Evolutionary conservation across 2,329 filamentous ascomycete species (phyloP).

Genomic region (Penicillium sp.): DNA sequence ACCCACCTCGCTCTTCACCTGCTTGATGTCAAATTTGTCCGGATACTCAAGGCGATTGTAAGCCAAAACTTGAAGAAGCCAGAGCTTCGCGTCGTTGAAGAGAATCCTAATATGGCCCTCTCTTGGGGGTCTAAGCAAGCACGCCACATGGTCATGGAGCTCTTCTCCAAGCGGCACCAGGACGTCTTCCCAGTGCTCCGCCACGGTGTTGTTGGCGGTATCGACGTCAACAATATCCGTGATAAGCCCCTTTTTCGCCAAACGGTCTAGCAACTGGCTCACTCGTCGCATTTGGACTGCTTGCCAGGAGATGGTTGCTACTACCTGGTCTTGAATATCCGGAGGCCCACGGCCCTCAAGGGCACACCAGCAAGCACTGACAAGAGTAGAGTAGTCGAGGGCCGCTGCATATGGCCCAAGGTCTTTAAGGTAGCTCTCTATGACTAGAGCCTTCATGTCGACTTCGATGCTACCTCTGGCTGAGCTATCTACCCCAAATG

Average conservation of each 20-base stretch:
- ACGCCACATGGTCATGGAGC: not conserved
- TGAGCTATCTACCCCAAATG: not conserved
- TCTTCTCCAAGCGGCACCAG: not conserved
- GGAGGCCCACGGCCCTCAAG: constrained; percentile 11
- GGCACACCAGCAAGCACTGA: not conserved
- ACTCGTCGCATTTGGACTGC: not conserved
- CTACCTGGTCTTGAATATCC: constrained; percentile 5
- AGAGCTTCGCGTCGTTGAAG: not conserved
- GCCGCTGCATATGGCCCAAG: not conserved
- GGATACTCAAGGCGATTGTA: not conserved
- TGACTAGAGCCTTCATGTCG: constrained; percentile 7
- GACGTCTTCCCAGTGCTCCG: not conserved
- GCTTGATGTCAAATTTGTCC: not conserved
- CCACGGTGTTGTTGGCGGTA: not conserved
- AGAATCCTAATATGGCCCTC: not conserved
- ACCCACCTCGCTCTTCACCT: not conserved
- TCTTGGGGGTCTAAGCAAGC: not conserved
- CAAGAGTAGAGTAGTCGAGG: not conserved
- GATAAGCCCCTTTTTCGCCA: not conserved
- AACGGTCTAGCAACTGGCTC: not conserved
- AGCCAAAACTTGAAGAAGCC: not conserved
- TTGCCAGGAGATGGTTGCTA: not conserved
- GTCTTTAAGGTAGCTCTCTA: constrained; percentile 10
- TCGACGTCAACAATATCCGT: not conserved
- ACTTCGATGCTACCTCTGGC: not conserved